phyloP scores from a whole-genome alignment of 352 stramenopile species.

The Paralagenidium karlingii region DNA sequence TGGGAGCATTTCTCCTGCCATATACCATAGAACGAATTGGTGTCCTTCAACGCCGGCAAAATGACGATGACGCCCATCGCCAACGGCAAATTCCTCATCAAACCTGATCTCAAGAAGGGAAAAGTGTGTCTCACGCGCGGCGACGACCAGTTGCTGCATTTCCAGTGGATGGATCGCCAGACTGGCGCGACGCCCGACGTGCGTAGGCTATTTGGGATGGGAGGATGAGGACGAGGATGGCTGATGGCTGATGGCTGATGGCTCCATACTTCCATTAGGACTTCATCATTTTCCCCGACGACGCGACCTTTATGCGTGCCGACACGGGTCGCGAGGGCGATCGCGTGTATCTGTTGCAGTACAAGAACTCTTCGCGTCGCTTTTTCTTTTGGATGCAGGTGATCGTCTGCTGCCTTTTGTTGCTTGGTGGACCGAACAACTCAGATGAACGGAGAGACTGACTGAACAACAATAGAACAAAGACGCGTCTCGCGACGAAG shows the following conservation, averaged over 20 bases:
- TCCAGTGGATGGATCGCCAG: slow-evolving; percentile 88
- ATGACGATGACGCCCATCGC: slow-evolving; percentile 59
- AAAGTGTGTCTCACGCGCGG: slow-evolving; percentile 77
- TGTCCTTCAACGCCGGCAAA: slow-evolving; percentile 88
- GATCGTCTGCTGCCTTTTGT: not conserved
- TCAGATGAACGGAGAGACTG: no score
- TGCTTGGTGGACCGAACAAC: not conserved
- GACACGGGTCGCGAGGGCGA: slow-evolving; percentile 77
- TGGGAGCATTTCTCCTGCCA: not conserved
- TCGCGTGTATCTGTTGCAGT: slow-evolving; percentile 88
- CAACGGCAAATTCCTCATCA: slow-evolving; percentile 83
- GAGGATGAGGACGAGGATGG: not conserved
- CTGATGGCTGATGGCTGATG: not conserved
- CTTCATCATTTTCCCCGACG: slow-evolving; percentile 88
- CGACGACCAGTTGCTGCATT: slow-evolving; percentile 85
- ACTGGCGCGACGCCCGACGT: slow-evolving; percentile 69
- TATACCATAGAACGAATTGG: slow-evolving; percentile 52
- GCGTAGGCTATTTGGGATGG: slow-evolving; percentile 2
- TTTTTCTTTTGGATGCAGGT: slow-evolving; percentile 96
- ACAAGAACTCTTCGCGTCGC: slow-evolving; percentile 83
- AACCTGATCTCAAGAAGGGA: slow-evolving; percentile 84
- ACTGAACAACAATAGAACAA: no score
- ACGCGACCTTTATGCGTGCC: slow-evolving; percentile 80
- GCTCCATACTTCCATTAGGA: slow-evolving; percentile 21
- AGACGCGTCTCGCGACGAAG: slow-evolving; percentile 76